phyloP scores from a whole-genome alignment of 2,329 filamentous ascomycete genomes.

The Colletotrichum abscissum region DNA sequence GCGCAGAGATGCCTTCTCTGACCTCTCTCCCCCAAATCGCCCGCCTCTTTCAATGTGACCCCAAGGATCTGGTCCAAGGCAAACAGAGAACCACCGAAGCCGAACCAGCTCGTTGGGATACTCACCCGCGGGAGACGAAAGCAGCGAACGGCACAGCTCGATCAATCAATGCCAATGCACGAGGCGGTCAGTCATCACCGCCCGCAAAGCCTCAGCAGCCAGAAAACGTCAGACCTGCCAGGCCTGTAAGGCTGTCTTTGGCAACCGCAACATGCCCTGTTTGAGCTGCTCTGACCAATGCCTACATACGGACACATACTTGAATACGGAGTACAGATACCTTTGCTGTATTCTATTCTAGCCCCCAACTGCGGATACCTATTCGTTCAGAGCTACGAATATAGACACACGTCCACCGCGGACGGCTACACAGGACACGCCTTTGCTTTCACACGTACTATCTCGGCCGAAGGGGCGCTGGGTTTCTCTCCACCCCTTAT shows the following conservation, averaged over 20 bases:
- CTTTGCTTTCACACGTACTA: background rate
- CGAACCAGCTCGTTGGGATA: conserved; percentile 21
- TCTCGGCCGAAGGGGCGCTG: background rate
- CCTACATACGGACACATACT: background rate
- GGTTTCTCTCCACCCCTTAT: background rate
- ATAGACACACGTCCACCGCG: background rate
- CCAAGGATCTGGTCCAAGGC: conserved; percentile 9
- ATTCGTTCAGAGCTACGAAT: background rate
- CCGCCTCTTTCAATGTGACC: background rate
- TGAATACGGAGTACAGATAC: background rate
- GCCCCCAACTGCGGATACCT: background rate
- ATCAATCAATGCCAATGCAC: conserved; percentile 4
- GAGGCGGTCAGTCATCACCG: conserved; percentile 23
- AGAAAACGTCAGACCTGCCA: background rate
- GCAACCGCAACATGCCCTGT: background rate
- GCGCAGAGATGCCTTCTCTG: background rate
- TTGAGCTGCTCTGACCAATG: background rate
- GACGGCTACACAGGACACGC: background rate
- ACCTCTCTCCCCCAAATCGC: background rate
- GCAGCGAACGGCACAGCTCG: background rate
- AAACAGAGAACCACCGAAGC: background rate
- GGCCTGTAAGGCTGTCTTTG: background rate
- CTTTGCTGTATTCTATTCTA: background rate
- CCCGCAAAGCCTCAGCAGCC: background rate
- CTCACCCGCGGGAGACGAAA: conserved; percentile 6